Evolutionary conservation across 805 yeast genomes (phyloP), one percentile per base, ranked within the genome.

Genomic region (Dipodascus geniculatus): DNA sequence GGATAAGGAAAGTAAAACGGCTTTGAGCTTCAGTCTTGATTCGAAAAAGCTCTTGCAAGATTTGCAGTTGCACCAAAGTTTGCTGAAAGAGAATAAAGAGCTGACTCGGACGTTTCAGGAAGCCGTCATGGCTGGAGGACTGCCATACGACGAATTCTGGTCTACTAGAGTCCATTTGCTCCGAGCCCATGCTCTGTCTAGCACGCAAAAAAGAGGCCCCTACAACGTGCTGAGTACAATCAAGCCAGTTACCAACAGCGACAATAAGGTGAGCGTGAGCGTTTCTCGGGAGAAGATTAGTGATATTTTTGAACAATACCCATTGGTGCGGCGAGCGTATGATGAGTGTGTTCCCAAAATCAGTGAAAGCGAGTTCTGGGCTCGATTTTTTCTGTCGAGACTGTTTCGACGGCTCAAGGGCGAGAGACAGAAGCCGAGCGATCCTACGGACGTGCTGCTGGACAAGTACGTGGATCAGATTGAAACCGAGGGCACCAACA

Each of bases 351-450:
- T 93, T 2, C 99, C 98, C 0, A 82, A 83, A 57, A 74, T 93
- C 52, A 77, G 80, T 50, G 98, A 93, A 65, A 90, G 91, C 47
- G 96, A 86, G 63, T 93, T 93, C 62, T 93, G 99, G 99, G 87
- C 96, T 9, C 73, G 97, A 57, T 93, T 93, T 63, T 93, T 93
- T 74, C 83, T 87, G 62, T 89, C 97, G 0, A 85, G 88, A 61
- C 71, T 93, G 56, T 93, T 90, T 63, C 75, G 96, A 59, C 80
- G 89, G 61, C 72, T 93, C 33, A 77, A 96, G 65, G 99, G 99
- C 55, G 98, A 93, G 64, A 82, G 81, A 58, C 78, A 88, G 52
- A 80, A 82, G 62, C 69, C 78, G 1, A 83, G 80, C 63, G 87
- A 87, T 57, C 76, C 95, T 57, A 89, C 93, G 52, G 98, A 93